These are phyloP conservation scores for Penium margaritaceum DNA, from an alignment of 139 green algal species.

Conservation along the genomic window DNA sequence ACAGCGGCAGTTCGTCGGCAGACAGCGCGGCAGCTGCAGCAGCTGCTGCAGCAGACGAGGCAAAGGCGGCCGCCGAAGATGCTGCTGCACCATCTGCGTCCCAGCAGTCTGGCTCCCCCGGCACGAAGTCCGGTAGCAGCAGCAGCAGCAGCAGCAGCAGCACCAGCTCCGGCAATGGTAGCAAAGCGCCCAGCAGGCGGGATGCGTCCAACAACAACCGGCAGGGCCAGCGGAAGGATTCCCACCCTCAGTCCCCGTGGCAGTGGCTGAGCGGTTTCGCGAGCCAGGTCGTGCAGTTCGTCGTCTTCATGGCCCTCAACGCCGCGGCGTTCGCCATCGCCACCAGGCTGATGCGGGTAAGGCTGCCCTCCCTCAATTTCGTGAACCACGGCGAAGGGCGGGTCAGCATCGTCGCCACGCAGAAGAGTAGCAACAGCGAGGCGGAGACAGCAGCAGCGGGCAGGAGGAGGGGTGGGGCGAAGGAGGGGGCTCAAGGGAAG, in stretches of 20 bases:
- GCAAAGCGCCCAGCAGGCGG: neutral
- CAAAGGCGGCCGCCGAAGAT: no score
- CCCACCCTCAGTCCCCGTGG: neutral
- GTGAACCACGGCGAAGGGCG: neutral
- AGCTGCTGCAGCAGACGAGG: no score
- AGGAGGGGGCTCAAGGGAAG: neutral
- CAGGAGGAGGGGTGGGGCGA: no score
- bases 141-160: conserved; percentile 3
- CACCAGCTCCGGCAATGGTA: neutral
- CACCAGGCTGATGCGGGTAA: neutral
- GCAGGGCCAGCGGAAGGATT: neutral
- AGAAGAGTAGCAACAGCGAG: neutral
- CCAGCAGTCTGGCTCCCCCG: no score
- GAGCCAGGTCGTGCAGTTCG: no score
- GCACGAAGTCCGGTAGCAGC: no score
- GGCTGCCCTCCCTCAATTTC: neutral
- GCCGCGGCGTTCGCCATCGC: no score
- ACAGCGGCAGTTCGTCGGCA: no score
- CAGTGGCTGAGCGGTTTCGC: no score
- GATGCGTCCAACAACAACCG: neutral
- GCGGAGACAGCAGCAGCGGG: neutral
- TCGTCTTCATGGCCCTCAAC: no score
- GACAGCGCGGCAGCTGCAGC: no score
- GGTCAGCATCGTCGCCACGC: neutral
- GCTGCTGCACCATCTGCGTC: no score